These are phyloP conservation scores for Aspergillus aculeatinus DNA, from an alignment of 2,329 filamentous ascomycete species.

Conservation along the genomic window DNA sequence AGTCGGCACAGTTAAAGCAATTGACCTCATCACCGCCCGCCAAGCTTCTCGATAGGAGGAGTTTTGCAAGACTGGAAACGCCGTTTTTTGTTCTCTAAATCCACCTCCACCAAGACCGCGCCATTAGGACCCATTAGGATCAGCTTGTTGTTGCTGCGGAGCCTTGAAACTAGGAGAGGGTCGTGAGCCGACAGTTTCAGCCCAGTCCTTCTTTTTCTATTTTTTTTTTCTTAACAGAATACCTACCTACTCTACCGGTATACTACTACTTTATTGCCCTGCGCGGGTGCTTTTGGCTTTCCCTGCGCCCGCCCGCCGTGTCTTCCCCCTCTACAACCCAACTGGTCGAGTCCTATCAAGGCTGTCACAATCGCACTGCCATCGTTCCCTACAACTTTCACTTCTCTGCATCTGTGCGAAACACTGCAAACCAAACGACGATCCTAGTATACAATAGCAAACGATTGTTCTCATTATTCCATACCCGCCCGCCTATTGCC, in stretches of 20 bases:
- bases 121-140: not conserved
- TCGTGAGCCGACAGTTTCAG: not conserved
- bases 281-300: not conserved
- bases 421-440: not conserved
- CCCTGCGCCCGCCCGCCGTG: not conserved
- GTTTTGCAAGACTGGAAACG: constrained; percentile 1
- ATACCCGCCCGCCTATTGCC: not conserved
- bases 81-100: not conserved
- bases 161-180: not conserved
- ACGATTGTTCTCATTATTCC: not conserved
- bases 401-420: not conserved
- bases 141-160: not conserved
- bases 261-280: not conserved
- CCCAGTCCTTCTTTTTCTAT: not conserved
- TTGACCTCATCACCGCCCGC: constrained; percentile 4
- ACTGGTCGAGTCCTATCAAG: not conserved
- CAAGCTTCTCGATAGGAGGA: constrained; percentile 5
- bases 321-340: not conserved
- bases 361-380: not conserved
- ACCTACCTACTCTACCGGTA: no score
- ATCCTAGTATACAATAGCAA: not conserved
- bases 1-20: not conserved
- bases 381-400: not conserved
- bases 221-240: no score
- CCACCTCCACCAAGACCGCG: not conserved